A percentile compares a stretch with the other conserved stretches of the same genome.
Conservation (phyloP, 148 eudicot species). For the Rhododendron molle region DNA sequence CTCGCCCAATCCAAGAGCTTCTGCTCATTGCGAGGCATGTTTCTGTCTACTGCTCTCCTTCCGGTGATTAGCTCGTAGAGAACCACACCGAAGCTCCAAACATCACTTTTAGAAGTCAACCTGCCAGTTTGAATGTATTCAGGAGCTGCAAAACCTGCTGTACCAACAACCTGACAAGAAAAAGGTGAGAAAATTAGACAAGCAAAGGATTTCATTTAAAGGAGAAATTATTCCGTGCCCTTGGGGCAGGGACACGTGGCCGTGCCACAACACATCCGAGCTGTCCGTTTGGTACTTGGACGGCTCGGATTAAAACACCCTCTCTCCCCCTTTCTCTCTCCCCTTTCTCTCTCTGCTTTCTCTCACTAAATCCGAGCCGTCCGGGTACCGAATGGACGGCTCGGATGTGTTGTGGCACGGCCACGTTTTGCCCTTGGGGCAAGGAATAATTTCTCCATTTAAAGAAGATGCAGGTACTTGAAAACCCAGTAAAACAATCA, state of each 20-base stretch:
- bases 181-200: neutral
- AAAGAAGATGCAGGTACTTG: neutral
- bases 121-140: constrained; percentile 88
- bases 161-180: constrained; percentile 65
- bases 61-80: constrained; percentile 90
- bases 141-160: constrained; percentile 93
- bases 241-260: too few relatives aligned
- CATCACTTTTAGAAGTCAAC: constrained; percentile 80
- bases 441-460: too few relatives aligned
- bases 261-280: too few relatives aligned
- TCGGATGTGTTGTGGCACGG: too few relatives aligned
- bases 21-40: constrained; percentile 79
- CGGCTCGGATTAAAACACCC: too few relatives aligned
- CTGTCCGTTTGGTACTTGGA: too few relatives aligned
- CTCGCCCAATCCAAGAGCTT: constrained; percentile 89
- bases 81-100: constrained; percentile 96
- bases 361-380: too few relatives aligned
- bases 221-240: too few relatives aligned
- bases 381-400: too few relatives aligned
- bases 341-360: too few relatives aligned
- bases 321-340: too few relatives aligned
- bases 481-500: neutral
- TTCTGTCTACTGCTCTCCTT: constrained; percentile 72
- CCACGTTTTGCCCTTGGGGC: too few relatives aligned
- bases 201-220: neutral